Base-by-base conservation (phyloP, 2,329 filamentous ascomycete genomes). In the Chrysoporthe austroafricana region DNA sequence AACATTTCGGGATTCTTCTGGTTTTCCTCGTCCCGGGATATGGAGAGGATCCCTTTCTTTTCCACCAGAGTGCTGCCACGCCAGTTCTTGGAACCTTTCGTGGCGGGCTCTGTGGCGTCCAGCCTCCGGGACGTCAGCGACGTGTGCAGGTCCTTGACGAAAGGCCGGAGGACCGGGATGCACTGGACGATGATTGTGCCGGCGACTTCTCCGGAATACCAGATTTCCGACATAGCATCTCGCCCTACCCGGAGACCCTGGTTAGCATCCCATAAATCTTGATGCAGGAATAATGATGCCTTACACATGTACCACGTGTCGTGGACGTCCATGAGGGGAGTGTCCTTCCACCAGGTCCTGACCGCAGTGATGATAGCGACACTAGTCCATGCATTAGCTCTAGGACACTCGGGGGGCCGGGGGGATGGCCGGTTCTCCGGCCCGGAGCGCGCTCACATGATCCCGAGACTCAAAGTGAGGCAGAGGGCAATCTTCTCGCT, bases 181-280 rank as follows among this genome's bases (percentile, higher is more conserved):
- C 82, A 86, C 71, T 85, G 84, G 4, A 85, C 84, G 56, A 86
- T 85, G 70, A 86, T 84, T 36, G 84, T 86, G 64, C 84, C 83
- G 9, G 82, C 79, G 64, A 85, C 77, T 73, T 86, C 84, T 18
- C 83, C 83, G 0, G 82, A 84, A 73, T 84, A 81, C 81, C 81
- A 83, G 65, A 83, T 76, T 70, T 82, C 82, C 0, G 79, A 81
- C 69, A 81, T 74, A 13, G 78, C 82, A 68, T 83, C 80, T 60
- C 81, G 80, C 79, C 73, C 76, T 76, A 64, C 39, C 18, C 34
- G 11, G 42, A 54, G 14, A 39, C 6, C 8, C 48, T 11, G 5
- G n/a, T 11, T 26, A 56, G 44, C 42, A 26, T 34, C 18, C 11
- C 14, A n/a, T 14, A 5, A 18, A 9, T 43, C 57, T 43, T 26